phyloP scores from a whole-genome alignment of 176 grass and related monocot genomes.

The Triticum turgidum region DNA sequence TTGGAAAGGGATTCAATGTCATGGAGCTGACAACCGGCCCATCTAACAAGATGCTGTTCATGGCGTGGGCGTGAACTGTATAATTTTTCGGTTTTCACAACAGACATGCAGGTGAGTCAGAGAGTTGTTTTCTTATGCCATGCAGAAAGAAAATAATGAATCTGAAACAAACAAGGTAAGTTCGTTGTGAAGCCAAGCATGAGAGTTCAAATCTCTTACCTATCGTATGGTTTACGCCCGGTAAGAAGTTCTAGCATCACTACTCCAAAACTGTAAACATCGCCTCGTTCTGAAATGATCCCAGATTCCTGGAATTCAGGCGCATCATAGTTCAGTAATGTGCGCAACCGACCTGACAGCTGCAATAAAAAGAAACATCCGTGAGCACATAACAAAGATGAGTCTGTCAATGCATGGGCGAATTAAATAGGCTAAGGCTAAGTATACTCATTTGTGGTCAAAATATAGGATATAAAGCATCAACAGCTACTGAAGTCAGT shows the following conservation, averaged over 20 bases:
- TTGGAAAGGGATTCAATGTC: constrained; percentile 80
- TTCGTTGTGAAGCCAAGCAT: constrained; percentile 11
- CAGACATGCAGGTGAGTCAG: not conserved
- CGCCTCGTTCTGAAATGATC: constrained; percentile 58
- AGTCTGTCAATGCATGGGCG: not conserved
- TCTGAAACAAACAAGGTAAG: not conserved
- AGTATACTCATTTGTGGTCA: not conserved
- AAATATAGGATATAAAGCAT: not conserved
- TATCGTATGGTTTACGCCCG: constrained; percentile 84
- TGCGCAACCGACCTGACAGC: constrained; percentile 69
- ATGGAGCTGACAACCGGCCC: constrained; percentile 87
- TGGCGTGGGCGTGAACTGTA: constrained; percentile 71
- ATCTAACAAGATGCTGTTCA: constrained; percentile 95
- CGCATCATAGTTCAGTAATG: constrained; percentile 71
- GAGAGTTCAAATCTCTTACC: constrained; percentile 39
- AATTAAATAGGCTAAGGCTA: not conserved
- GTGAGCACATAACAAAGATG: constrained; percentile 34
- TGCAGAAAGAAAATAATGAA: not conserved
- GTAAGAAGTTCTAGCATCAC: constrained; percentile 99
- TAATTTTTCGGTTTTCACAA: constrained; percentile 7
- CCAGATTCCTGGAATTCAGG: constrained; percentile 74
- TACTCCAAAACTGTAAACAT: constrained; percentile 97
- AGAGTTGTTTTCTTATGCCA: not conserved
- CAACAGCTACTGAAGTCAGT: not conserved
- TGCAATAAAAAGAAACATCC: constrained; percentile 35